Base-by-base conservation (phyloP, 371 early-diverging fungal genomes). In the Apophysomyces ossiformis region DNA sequence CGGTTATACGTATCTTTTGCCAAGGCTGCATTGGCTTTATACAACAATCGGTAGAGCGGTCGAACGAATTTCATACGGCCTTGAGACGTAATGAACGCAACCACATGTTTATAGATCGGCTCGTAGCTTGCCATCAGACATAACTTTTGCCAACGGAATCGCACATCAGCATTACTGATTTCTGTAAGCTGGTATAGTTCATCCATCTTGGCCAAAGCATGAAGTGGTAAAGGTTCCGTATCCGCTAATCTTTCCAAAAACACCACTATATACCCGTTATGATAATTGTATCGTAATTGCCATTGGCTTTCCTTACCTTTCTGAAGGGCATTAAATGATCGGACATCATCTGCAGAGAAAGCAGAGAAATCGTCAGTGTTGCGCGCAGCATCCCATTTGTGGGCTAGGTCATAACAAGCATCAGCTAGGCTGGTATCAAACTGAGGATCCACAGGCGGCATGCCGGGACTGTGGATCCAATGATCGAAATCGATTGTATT, bases 51-150 rank as follows among this genome's bases (percentile, higher is more conserved):
- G 71, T 91, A 93, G 32, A 95, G 82, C 62, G 91, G 90, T n/a
- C 93, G 79, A 2, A 93, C 92, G 73, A 85, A 96, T 79, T 97
- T 97, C 97, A 96, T 97, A 54, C 98, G 81, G 8, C 98, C 98
- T 76, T 95, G 93, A 63, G 86, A 78, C 6, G 86, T 87, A 7
- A 96, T 76, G 73, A 97, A 95, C n/a, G 81, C 79, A 12, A 88
- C 87, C 0, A 93, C 93, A 2, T 83, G 71, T 12, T 88, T 86
- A 64, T 88, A 90, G 39, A 93, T 87, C 39, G 82, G 76, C 74
- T 90, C 87, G 67, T 93, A 91, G 59, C 83, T 76, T 26, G 92
- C 82, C 71, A 83, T 81, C n/a, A 97, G 81, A 70, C 93, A 91
- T 38, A 96, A 63, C 73, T 81, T 75, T 45, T 91, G 89, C 96